These are phyloP conservation scores for Phytopythium oedochilum DNA, from an alignment of 352 stramenopile genomes.

Conservation along the genomic window DNA sequence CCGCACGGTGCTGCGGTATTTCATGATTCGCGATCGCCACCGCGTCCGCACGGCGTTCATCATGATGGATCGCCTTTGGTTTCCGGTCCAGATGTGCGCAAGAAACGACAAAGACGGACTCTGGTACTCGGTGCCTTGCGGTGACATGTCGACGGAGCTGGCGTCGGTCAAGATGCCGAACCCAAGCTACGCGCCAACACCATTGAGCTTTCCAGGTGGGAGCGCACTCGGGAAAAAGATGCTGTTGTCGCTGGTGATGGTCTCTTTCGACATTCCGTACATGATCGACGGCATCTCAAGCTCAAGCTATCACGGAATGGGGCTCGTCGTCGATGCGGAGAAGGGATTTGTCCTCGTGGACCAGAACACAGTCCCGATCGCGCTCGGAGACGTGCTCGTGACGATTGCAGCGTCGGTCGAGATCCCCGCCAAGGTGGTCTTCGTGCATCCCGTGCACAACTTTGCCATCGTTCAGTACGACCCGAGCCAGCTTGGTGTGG, in stretches of 20 bases:
- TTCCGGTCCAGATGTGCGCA: slow-evolving; percentile 77
- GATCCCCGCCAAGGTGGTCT: slow-evolving; percentile 81
- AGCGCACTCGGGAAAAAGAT: slow-evolving; percentile 67
- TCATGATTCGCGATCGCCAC: slow-evolving; percentile 84
- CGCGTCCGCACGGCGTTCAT: slow-evolving; percentile 84
- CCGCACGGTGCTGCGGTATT: slow-evolving; percentile 82
- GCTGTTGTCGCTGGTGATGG: slow-evolving; percentile 84
- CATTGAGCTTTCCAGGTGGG: slow-evolving; percentile 65
- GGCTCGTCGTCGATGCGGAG: slow-evolving; percentile 82
- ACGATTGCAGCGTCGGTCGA: slow-evolving; percentile 88
- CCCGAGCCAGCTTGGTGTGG: slow-evolving; percentile 53
- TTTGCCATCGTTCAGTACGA: slow-evolving; percentile 90
- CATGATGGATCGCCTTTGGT: slow-evolving; percentile 89
- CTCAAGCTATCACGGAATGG: slow-evolving; percentile 86
- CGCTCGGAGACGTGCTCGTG: slow-evolving; percentile 82
- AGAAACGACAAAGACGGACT: slow-evolving; percentile 69
- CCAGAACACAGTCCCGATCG: slow-evolving; percentile 89
- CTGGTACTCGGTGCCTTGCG: slow-evolving; percentile 50
- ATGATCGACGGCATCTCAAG: slow-evolving; percentile 89
- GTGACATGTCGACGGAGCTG: slow-evolving; percentile 16
- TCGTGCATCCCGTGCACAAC: slow-evolving; percentile 92
- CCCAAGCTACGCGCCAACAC: slow-evolving; percentile 49
- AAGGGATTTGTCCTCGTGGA: slow-evolving; percentile 90
- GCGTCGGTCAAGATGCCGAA: slow-evolving; percentile 23
- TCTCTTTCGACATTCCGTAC: slow-evolving; percentile 91